Percentiles rank a stretch among this genome's conserved stretches.
Conservation (phyloP, 2,329 filamentous ascomycete genomes). For the Talaromyces marneffei region DNA sequence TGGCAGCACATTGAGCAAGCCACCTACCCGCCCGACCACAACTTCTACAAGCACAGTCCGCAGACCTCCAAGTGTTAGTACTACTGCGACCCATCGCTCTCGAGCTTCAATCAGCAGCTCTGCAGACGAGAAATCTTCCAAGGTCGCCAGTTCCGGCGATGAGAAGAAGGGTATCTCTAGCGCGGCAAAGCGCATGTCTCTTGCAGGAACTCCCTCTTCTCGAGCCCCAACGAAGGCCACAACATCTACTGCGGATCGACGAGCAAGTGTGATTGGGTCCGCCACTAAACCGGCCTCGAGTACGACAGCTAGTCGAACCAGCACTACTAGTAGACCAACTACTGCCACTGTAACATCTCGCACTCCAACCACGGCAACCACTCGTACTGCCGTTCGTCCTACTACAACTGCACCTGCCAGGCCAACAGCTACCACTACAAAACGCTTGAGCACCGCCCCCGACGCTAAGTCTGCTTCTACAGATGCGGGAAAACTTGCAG, state of each 20-base stretch:
- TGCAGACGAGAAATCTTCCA: slow-evolving; percentile 36
- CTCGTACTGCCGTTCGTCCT: slow-evolving; percentile 22
- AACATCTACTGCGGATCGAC: slow-evolving; percentile 32
- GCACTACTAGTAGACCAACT: slow-evolving; percentile 6
- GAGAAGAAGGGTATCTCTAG: slow-evolving; percentile 40
- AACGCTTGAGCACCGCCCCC: slow-evolving; percentile 33
- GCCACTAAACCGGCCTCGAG: slow-evolving; percentile 25
- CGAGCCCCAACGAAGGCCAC: slow-evolving; percentile 30
- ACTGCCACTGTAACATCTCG: slow-evolving; percentile 21
- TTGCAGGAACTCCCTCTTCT: slow-evolving; percentile 34
- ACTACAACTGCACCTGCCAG: slow-evolving; percentile 19
- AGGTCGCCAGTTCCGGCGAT: slow-evolving; percentile 40
- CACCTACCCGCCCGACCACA: slow-evolving; percentile 36
- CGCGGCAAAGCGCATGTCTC: slow-evolving; percentile 42
- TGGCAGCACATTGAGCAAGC: slow-evolving; percentile 39
- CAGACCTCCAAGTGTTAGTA: slow-evolving; percentile 24
- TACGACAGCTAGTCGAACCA: slow-evolving; percentile 22
- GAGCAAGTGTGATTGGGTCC: slow-evolving; percentile 34
- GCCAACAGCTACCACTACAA: slow-evolving; percentile 22
- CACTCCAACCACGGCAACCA: slow-evolving; percentile 21
- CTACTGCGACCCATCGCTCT: slow-evolving; percentile 36
- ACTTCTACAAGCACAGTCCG: slow-evolving; percentile 5
- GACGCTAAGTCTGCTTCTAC: slow-evolving; percentile 22
- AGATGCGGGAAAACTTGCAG: slow-evolving; percentile 29
- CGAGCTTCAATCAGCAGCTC: slow-evolving; percentile 41